A percentile compares a stretch with the other conserved stretches of the same genome.
These are phyloP conservation scores for Neurospora crassa DNA, from an alignment of 2,329 filamentous ascomycete genomes.

Conservation along the genomic window DNA sequence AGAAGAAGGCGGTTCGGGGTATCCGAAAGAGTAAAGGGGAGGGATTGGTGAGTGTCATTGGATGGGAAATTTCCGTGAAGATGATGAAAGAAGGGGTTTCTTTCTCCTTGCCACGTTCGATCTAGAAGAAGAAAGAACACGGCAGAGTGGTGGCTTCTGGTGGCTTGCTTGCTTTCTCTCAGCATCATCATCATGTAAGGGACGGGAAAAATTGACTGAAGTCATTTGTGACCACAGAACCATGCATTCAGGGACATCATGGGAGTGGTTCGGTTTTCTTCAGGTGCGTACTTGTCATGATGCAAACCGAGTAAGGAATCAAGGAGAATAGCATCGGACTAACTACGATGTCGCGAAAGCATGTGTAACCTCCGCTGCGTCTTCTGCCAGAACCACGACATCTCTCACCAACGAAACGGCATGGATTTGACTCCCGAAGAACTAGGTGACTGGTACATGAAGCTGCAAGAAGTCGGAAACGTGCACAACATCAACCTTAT, in stretches of 20 bases:
- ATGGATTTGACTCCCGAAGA: conserved; percentile 71
- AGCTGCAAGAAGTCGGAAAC: conserved; percentile 66
- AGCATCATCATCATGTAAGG: neutral
- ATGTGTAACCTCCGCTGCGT: conserved; percentile 61
- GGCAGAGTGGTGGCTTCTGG: neutral
- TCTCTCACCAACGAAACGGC: conserved; percentile 71
- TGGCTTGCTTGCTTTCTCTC: neutral
- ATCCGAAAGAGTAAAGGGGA: neutral
- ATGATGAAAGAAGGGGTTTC: neutral
- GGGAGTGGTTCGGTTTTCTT: conserved; percentile 78
- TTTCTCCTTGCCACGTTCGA: neutral
- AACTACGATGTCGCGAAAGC: conserved; percentile 3
- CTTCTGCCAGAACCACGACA: conserved; percentile 76
- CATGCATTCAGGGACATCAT: conserved; percentile 73
- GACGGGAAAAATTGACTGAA: neutral
- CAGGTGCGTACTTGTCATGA: conserved; percentile 35
- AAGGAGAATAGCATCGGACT: no score
- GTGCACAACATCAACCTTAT: conserved; percentile 89
- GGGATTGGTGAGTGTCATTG: neutral
- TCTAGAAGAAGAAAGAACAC: neutral
- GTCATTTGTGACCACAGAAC: conserved; percentile 36
- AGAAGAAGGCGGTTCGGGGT: neutral
- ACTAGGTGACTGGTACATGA: conserved; percentile 58
- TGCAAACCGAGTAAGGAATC: no score
- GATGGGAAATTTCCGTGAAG: neutral